Conservation (phyloP, 768 basidiomycete species). For the Steccherinum ochraceum region DNA sequence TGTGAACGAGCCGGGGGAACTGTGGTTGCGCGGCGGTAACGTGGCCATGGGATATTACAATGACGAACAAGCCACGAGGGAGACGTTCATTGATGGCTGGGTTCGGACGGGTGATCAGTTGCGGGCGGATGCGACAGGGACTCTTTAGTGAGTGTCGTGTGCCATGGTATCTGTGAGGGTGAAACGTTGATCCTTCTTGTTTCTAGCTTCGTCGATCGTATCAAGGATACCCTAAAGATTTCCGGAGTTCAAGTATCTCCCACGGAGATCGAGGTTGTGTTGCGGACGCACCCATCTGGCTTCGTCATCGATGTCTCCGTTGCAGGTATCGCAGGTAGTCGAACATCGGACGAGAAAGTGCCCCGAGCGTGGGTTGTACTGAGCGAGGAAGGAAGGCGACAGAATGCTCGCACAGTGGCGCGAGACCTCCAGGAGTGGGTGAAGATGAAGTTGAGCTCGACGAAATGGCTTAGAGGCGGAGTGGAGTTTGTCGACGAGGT, state of each 20-base stretch:
- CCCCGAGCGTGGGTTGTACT: slow-evolving; percentile 76
- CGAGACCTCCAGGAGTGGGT: slow-evolving; percentile 55
- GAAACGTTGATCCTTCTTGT: no score
- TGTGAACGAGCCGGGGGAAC: slow-evolving; percentile 54
- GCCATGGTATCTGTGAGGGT: not conserved
- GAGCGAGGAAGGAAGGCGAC: slow-evolving; percentile 42
- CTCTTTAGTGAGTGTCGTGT: slow-evolving; percentile 49
- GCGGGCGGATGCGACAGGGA: slow-evolving; percentile 47
- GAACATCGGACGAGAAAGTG: slow-evolving; percentile 62
- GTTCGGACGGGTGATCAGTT: slow-evolving; percentile 68
- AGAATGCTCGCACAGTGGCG: slow-evolving; percentile 34
- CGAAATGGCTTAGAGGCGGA: slow-evolving; percentile 72
- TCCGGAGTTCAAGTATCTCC: slow-evolving; percentile 77
- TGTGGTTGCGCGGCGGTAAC: slow-evolving; percentile 49
- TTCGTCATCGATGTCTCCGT: slow-evolving; percentile 62
- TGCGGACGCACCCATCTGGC: slow-evolving; percentile 52
- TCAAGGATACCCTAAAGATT: slow-evolving; percentile 71
- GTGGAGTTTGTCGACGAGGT: slow-evolving; percentile 60
- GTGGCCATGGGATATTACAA: slow-evolving; percentile 66
- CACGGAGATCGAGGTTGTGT: slow-evolving; percentile 61
- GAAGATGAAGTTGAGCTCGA: slow-evolving; percentile 55
- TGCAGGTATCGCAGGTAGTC: slow-evolving; percentile 68
- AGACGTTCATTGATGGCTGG: slow-evolving; percentile 66
- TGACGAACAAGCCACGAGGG: slow-evolving; percentile 54
- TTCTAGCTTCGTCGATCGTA: not conserved